Conservation (phyloP, 2,329 filamentous ascomycete genomes). For the Alternaria consortialis region DNA sequence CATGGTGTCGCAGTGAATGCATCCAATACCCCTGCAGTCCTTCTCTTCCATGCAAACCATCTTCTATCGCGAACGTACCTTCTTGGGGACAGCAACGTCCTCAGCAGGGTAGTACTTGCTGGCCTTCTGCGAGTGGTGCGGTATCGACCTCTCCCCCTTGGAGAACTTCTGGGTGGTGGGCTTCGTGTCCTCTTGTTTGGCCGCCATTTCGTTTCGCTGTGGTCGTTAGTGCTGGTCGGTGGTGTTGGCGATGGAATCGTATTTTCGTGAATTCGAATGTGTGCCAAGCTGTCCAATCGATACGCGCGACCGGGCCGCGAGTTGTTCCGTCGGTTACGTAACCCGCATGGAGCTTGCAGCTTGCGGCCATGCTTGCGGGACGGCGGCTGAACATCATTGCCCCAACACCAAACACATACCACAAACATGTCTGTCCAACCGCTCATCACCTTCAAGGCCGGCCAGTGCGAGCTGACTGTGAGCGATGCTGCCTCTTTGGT, state of each 20-base stretch:
- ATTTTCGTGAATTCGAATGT: conserved; percentile 25
- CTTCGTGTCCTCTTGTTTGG: conserved; percentile 42
- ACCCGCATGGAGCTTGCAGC: conserved; percentile 20
- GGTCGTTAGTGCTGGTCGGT: conserved; percentile 41
- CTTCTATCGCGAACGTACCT: conserved; percentile 73
- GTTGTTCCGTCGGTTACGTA: conserved; percentile 18
- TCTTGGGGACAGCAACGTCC: conserved; percentile 87
- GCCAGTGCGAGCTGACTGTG: conserved; percentile 85
- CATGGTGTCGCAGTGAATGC: conserved; percentile 10
- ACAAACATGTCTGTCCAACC: conserved; percentile 78
- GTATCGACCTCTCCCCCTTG: conserved; percentile 93
- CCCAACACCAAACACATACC: conserved; percentile 19
- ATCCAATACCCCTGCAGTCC: conserved; percentile 14
- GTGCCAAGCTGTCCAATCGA: conserved; percentile 24
- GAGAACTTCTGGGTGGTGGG: conserved; percentile 88
- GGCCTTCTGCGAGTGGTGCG: conserved; percentile 87
- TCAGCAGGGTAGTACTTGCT: conserved; percentile 99
- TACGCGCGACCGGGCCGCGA: conserved; percentile 21
- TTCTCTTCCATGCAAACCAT: conserved; percentile 27
- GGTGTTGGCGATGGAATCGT: conserved; percentile 22
- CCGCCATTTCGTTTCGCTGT: conserved; percentile 74
- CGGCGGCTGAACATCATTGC: conserved; percentile 11
- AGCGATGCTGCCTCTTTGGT: conserved; percentile 45
- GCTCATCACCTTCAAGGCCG: conserved; percentile 96
- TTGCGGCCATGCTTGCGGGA: conserved; percentile 2